These are phyloP conservation scores for Pachyrhizus erosus DNA, from an alignment of 306 rosid genomes.

Conservation along the genomic window DNA sequence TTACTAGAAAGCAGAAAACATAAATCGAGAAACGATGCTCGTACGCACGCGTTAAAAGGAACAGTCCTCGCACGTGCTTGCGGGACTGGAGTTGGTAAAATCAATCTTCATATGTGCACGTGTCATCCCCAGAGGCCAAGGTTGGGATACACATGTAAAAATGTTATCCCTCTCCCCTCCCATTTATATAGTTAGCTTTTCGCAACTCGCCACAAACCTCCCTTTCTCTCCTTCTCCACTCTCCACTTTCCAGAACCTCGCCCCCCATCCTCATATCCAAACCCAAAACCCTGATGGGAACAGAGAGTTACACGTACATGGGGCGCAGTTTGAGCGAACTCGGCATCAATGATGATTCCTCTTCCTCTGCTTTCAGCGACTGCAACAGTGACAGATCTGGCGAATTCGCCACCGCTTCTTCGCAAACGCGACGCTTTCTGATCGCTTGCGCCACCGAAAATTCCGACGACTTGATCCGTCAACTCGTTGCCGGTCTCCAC, in stretches of 20 bases:
- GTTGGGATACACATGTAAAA: conserved; percentile 45
- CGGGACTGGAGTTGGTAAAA: conserved; percentile 39
- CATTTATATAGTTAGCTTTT: conserved; percentile 13
- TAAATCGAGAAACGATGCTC: conserved; percentile 54
- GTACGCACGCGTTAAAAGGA: conserved; percentile 69
- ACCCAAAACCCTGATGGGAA: conserved; percentile 52
- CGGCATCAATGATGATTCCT: conserved; percentile 60
- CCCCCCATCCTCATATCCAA: conserved; percentile 4
- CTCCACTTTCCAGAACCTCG: neutral
- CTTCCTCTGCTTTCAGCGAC: conserved; percentile 92
- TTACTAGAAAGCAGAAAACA: too few relatives aligned
- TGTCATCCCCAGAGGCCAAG: conserved; percentile 49
- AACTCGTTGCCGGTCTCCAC: conserved; percentile 71
- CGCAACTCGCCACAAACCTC: neutral
- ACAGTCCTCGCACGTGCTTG: conserved; percentile 61
- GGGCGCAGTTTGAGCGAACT: conserved; percentile 67
- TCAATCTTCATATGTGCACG: conserved; percentile 53
- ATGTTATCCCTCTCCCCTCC: conserved; percentile 39
- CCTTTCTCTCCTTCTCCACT: too few relatives aligned
- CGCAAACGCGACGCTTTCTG: conserved; percentile 65
- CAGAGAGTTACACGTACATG: conserved; percentile 58
- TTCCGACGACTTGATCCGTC: conserved; percentile 79
- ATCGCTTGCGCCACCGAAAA: conserved; percentile 78
- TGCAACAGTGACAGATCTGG: conserved; percentile 97
- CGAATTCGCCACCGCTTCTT: conserved; percentile 73